Base-by-base conservation (phyloP, 2,329 filamentous ascomycete species). In the Nemania serpens region DNA sequence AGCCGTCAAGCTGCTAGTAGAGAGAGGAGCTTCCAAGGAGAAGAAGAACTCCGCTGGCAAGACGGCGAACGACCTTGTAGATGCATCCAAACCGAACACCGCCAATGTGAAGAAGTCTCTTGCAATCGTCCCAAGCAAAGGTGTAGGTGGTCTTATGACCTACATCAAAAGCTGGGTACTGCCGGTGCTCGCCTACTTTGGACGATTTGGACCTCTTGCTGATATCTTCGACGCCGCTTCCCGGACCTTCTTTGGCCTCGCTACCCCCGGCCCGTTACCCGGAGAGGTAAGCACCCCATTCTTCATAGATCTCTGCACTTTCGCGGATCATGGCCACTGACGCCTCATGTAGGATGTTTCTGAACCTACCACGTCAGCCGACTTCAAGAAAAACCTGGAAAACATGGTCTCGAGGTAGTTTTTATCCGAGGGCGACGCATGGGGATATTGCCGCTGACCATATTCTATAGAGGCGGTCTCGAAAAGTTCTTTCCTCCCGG, bases 111-210 rank as follows among this genome's bases (percentile, higher is more conserved):
- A 60, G 49, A 55, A 60, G n/a, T 55, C 56, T 29, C 58, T 66
- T 37, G 41, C 49, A 1, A 54, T 55, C 11, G 49, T 51, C 22
- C 37, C 61, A 3, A 66, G 49, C 13, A 66, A 60, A 50, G 61
- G 64, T 10, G 55, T 51, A 25, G 61, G 64, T 17, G 64, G 64
- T 12, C 55, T 66, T 18, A 51, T 62, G 49, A 60, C 61, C 5
- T 66, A 64, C 22, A 62, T 66, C 15, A 52, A 58, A 29, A 46
- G 33, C 2, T 64, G 61, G 61, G 64, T 64, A 6, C 47, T 66
- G 18, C 41, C 59, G 11, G 58, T 62, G 11, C 58, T 66, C 33
- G 58, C 53, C 22, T 64, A 46, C 18, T 64, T 64, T 37, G 39
- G 41, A 11, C 45, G 25, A 18, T 62, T 60, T 29, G 13, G 55